A percentile compares a stretch with the other conserved stretches of the same genome.
phyloP scores from a whole-genome alignment of 257 asterid species.

The Solanum chiquidenum region DNA sequence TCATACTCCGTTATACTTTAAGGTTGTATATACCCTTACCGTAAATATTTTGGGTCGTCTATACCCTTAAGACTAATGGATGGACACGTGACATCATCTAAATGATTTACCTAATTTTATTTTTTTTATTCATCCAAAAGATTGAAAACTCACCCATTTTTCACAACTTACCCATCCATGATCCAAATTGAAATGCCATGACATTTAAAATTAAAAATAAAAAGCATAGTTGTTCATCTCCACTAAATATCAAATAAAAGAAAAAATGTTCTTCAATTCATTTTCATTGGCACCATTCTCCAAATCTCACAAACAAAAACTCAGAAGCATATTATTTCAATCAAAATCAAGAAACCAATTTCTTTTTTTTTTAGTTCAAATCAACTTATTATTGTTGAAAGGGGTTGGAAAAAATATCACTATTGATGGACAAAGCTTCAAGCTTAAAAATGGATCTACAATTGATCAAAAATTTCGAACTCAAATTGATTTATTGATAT shows the following conservation, averaged over 20 bases:
- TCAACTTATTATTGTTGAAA: neutral
- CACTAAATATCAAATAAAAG: neutral
- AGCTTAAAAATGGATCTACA: neutral
- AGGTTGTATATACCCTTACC: neutral
- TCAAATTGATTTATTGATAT: neutral
- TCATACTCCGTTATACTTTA: too few relatives aligned
- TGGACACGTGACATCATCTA: neutral
- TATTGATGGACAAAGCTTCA: neutral
- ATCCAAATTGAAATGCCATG: neutral
- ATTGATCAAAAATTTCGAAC: neutral
- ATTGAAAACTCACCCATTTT: neutral
- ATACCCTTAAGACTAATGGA: neutral
- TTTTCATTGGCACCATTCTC: neutral
- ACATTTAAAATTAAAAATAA: too few relatives aligned
- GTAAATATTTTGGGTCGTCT: too few relatives aligned
- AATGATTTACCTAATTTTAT: too few relatives aligned
- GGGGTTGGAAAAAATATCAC: neutral
- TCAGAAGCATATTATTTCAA: neutral
- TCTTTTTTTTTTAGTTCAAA: neutral
- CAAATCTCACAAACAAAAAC: neutral
- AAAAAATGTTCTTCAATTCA: too few relatives aligned
- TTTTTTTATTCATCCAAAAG: neutral
- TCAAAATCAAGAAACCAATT: neutral
- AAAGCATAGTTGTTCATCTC: neutral
- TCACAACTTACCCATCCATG: neutral